phyloP scores from a whole-genome alignment of 345 rosid genomes.

The Salix dunnii region DNA sequence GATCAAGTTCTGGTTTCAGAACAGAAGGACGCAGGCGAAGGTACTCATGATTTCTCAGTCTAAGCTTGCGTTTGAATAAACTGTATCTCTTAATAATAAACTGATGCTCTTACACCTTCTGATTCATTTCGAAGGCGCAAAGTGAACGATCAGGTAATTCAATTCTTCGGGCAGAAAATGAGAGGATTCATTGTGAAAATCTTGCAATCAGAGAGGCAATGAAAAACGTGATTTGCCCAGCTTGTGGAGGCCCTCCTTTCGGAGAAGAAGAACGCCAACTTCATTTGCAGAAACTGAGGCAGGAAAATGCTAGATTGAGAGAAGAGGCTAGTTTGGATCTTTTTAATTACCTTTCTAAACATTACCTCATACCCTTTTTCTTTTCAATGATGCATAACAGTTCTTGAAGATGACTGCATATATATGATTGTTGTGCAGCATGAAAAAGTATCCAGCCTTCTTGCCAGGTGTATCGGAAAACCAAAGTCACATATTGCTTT shows the following conservation, averaged over 20 bases:
- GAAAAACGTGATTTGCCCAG: conserved; percentile 50
- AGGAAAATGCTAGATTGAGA: conserved; percentile 46
- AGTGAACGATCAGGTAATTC: conserved; percentile 47
- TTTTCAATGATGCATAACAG: neutral
- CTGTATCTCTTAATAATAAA: neutral
- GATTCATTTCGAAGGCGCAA: conserved; percentile 41
- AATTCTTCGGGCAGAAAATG: conserved; percentile 54
- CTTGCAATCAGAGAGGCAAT: conserved; percentile 47
- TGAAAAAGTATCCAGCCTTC: conserved; percentile 28
- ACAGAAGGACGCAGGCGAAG: conserved; percentile 71
- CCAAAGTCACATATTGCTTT: conserved; percentile 22
- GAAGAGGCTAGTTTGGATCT: conserved; percentile 40
- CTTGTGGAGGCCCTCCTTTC: conserved; percentile 66
- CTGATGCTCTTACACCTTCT: neutral
- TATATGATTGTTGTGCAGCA: conserved; percentile 32
- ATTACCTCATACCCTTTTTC: neutral
- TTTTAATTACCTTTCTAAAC: neutral
- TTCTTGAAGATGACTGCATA: neutral
- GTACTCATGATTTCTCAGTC: conserved; percentile 19
- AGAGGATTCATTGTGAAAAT: conserved; percentile 50
- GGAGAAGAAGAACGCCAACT: conserved; percentile 42
- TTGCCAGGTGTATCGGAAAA: conserved; percentile 38
- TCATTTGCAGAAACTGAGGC: conserved; percentile 36
- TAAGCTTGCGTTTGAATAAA: neutral
- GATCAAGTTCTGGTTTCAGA: conserved; percentile 83